These are phyloP conservation scores for Vigna angularis DNA, from an alignment of 306 rosid species.

Conservation along the genomic window DNA sequence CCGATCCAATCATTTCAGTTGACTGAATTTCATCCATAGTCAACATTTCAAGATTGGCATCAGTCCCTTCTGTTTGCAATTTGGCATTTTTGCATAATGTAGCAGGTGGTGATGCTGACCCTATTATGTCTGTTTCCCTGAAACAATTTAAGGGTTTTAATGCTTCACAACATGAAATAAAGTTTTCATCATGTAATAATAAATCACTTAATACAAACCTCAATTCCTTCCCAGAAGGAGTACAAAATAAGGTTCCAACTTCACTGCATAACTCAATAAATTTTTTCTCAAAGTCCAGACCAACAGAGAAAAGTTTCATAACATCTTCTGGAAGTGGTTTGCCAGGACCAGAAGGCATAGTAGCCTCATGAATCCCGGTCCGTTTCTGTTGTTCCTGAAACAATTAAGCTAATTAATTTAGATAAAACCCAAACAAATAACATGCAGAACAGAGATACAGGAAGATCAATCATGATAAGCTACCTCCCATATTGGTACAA, in stretches of 20 bases:
- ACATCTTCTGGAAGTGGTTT: slow-evolving; percentile 82
- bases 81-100: slow-evolving; percentile 50
- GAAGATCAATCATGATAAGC: slow-evolving; percentile 28
- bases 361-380: slow-evolving; percentile 59
- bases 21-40: slow-evolving; percentile 55
- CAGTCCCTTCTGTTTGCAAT: slow-evolving; percentile 47
- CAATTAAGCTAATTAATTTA: slow-evolving; percentile 35
- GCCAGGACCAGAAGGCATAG: slow-evolving; percentile 61
- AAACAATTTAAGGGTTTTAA: slow-evolving; percentile 42
- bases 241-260: slow-evolving; percentile 46
- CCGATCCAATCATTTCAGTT: slow-evolving; percentile 46
- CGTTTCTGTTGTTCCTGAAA: slow-evolving; percentile 78
- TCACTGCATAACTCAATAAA: slow-evolving; percentile 56
- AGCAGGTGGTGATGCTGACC: slow-evolving; percentile 58
- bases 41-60: slow-evolving; percentile 42
- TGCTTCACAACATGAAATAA: slow-evolving; percentile 38
- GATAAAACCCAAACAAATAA: slow-evolving; percentile 32
- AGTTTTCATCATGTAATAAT: slow-evolving; percentile 42
- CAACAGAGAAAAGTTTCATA: slow-evolving; percentile 63
- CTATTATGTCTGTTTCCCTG: slow-evolving; percentile 61
- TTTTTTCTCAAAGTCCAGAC: slow-evolving; percentile 61
- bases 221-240: slow-evolving; percentile 56
- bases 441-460: slow-evolving; percentile 20
- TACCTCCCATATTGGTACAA: slow-evolving; percentile 95
- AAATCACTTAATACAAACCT: slow-evolving; percentile 47